Evolutionary conservation across 805 yeast species (phyloP), one percentile per base, ranked within the genome.

Genomic region (Ogataea chonburiensis): DNA sequence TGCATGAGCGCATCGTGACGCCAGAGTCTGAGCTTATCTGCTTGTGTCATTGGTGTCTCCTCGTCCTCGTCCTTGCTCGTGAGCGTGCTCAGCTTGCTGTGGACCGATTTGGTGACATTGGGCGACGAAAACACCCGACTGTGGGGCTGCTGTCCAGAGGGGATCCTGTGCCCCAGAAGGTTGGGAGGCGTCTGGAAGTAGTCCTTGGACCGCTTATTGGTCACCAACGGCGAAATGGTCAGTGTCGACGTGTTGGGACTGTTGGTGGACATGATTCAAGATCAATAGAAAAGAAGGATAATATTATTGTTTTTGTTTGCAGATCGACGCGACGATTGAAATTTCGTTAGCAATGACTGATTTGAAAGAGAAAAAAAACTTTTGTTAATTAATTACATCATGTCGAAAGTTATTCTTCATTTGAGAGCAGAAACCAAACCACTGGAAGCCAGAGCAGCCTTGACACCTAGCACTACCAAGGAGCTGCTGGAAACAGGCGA

Each of bases 381-480:
- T 24, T 23, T n/a, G 10, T 15, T 18, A 29, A 22, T 31, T 19
- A 18, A 11, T 29, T 21, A 13, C 12, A 32, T 29, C 31, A 41
- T 55, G 58, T 20, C 40, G 6, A 31, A 62, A 47, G 86, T 83
- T 24, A 79, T 73, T 35, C 69, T 93, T 47, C 98, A 93, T 56
- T 70, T 93, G 45, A 83, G 99, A 71, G 97, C 97, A 21, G 98
- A 93, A 64, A 85, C 93, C 55, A 93, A 93, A 77, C 96, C 98
- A 17, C 67, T 87, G 55, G 99, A 93, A 69, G 96, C 94, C 45
- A 83, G 98, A 70, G 95, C 98, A 28, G 97, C 96, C 28, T 72
- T 93, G 53, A 88, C 98, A 2, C 99, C 99, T 20, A 66, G 86
- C 28, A 86, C 96, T 25, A 81, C 95, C 50, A 84, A 86, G 66